These are phyloP conservation scores for Juncus effusus DNA, from an alignment of 176 grass and related monocot species.

Conservation along the genomic window DNA sequence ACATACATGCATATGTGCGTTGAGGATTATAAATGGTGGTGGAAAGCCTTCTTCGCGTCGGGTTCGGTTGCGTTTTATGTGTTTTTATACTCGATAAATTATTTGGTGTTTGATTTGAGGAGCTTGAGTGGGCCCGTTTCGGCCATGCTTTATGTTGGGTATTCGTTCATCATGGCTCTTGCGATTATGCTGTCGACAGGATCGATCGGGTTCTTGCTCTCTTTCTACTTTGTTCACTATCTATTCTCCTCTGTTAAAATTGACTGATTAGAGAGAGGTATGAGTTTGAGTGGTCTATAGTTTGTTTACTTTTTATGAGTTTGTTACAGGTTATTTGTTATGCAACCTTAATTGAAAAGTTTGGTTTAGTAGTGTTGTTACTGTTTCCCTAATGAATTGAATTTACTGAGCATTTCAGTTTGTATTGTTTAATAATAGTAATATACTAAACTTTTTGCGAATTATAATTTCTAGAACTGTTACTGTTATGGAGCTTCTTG, in stretches of 20 bases:
- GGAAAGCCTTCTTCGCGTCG: slow-evolving; percentile 87
- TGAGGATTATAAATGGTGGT: slow-evolving; percentile 92
- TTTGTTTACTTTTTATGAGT: no score
- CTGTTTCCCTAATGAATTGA: no score
- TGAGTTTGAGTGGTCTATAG: no score
- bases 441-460: no score
- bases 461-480: no score
- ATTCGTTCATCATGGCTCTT: slow-evolving; percentile 72
- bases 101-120: slow-evolving; percentile 80
- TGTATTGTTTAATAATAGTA: no score
- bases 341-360: no score
- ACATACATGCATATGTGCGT: slow-evolving; percentile 86
- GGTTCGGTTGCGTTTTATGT: slow-evolving; percentile 70
- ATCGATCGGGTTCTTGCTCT: slow-evolving; percentile 69
- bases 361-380: no score
- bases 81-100: slow-evolving; percentile 78
- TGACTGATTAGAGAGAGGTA: slow-evolving; percentile 64
- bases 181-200: slow-evolving; percentile 77
- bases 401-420: no score
- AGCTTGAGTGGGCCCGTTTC: slow-evolving; percentile 71
- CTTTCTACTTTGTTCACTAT: slow-evolving; percentile 88
- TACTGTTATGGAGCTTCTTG: no score
- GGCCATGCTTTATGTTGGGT: slow-evolving; percentile 65
- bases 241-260: slow-evolving; percentile 92
- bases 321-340: no score